Evolutionary conservation across 352 stramenopile genomes (phyloP).

Genomic region (Elongisporangium undulatum): DNA sequence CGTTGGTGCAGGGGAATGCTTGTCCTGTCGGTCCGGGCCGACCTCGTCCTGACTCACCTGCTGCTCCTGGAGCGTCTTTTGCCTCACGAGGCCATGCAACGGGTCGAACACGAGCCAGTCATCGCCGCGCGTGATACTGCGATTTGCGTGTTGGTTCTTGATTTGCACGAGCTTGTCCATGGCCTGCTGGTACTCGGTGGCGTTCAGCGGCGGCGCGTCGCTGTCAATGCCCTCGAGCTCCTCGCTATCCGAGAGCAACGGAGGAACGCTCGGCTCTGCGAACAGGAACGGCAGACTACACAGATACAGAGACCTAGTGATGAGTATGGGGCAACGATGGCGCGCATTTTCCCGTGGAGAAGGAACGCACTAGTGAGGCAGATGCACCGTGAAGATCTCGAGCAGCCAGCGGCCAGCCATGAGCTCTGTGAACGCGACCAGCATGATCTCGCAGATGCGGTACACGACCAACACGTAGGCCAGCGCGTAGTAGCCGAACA

Average conservation of each 20-base stretch:
- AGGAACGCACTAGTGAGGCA: conserved; percentile 47
- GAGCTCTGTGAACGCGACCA: conserved; percentile 40
- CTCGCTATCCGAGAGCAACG: conserved; percentile 53
- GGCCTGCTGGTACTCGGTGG: conserved; percentile 28
- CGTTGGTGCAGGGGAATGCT: conserved; percentile 5
- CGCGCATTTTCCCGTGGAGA: background rate
- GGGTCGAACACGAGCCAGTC: conserved; percentile 79
- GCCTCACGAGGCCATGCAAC: conserved; percentile 44
- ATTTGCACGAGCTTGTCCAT: conserved; percentile 57
- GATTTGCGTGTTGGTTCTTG: conserved; percentile 50
- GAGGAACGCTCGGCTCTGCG: conserved; percentile 48
- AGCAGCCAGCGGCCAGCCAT: conserved; percentile 54
- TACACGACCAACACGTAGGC: conserved; percentile 26
- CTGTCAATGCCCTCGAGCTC: conserved; percentile 15
- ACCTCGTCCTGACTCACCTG: conserved; percentile 1
- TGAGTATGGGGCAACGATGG: conserved; percentile 1
- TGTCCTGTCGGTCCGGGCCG: background rate
- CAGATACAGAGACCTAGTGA: background rate
- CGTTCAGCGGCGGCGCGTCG: conserved; percentile 6
- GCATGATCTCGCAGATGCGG: conserved; percentile 35
- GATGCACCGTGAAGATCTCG: conserved; percentile 38
- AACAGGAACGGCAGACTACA: conserved; percentile 50
- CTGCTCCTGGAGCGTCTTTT: conserved; percentile 28
- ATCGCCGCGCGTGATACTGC: conserved; percentile 48
- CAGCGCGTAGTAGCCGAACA: conserved; percentile 26